Evolutionary conservation across 192 early-diverging fungal species (phyloP).

Genomic region (Podila minutissima): DNA sequence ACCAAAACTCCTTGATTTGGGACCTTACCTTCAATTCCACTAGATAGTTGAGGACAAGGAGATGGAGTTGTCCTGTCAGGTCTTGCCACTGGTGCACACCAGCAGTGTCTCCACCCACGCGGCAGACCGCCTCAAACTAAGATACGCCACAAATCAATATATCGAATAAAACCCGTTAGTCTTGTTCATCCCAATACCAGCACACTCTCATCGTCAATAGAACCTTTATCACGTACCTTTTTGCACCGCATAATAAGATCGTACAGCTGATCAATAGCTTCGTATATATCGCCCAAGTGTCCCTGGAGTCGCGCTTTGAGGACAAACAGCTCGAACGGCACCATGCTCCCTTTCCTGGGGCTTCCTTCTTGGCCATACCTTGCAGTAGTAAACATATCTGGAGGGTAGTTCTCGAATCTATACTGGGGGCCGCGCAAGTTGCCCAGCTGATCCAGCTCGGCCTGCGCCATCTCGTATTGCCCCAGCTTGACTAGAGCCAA

Average conservation of each 20-base stretch:
- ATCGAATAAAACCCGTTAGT: not conserved
- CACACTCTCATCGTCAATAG: not conserved
- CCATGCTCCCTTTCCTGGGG: slow-evolving; percentile 46
- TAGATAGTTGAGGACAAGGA: slow-evolving; percentile 56
- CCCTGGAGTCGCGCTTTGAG: slow-evolving; percentile 55
- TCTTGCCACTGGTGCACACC: slow-evolving; percentile 49
- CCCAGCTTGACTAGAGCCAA: slow-evolving; percentile 56
- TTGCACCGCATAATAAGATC: slow-evolving; percentile 55
- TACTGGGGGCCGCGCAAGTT: slow-evolving; percentile 56
- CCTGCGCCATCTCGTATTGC: slow-evolving; percentile 60
- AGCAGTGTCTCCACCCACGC: slow-evolving; percentile 5
- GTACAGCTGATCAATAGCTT: slow-evolving; percentile 56
- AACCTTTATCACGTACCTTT: slow-evolving; percentile 26
- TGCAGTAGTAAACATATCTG: slow-evolving; percentile 4
- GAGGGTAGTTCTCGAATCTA: slow-evolving; percentile 55
- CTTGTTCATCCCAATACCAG: too few species aligned
- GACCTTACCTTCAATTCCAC: slow-evolving; percentile 42
- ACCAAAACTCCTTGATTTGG: not conserved
- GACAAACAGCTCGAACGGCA: slow-evolving; percentile 62
- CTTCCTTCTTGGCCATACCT: slow-evolving; percentile 2
- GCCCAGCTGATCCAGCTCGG: slow-evolving; percentile 61
- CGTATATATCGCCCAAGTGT: slow-evolving; percentile 45
- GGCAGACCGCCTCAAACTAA: slow-evolving; percentile 42
- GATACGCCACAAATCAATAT: not conserved
- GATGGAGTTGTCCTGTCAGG: slow-evolving; percentile 52